Percentiles rank a stretch among this genome's conserved stretches.
Evolutionary conservation across 192 early-diverging fungal genomes (phyloP).

Genomic region (Coemansia sp.): DNA sequence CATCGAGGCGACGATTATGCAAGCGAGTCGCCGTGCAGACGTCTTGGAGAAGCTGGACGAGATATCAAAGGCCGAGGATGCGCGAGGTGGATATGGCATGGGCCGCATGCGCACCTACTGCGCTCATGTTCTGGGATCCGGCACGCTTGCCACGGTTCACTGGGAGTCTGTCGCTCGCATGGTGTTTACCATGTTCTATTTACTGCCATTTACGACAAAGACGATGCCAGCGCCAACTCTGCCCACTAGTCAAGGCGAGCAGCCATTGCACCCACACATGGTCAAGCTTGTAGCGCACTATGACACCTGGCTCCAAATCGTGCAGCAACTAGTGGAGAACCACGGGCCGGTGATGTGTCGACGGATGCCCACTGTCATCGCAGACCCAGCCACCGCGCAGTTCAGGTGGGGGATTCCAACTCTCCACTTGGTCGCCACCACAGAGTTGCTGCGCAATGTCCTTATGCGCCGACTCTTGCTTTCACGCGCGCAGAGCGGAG

Average conservation of each 20-base stretch:
- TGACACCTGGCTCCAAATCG: slow-evolving; percentile 40
- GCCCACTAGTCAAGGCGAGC: not conserved
- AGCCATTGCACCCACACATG: not conserved
- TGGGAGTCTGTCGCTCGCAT: slow-evolving; percentile 47
- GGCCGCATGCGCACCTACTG: slow-evolving; percentile 30
- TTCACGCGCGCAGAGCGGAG: not conserved
- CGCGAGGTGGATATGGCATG: slow-evolving; percentile 10
- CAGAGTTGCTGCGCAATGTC: slow-evolving; percentile 42
- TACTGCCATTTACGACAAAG: slow-evolving; percentile 41
- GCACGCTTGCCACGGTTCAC: slow-evolving; percentile 21
- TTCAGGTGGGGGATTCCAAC: slow-evolving; percentile 53
- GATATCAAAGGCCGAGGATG: slow-evolving; percentile 15
- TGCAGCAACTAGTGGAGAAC: slow-evolving; percentile 45
- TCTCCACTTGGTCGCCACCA: slow-evolving; percentile 33
- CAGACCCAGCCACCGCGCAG: slow-evolving; percentile 42
- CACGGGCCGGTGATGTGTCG: slow-evolving; percentile 38
- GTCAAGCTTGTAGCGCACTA: slow-evolving; percentile 33
- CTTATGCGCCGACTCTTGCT: slow-evolving; percentile 33
- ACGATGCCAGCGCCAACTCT: not conserved
- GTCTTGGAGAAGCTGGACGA: slow-evolving; percentile 43
- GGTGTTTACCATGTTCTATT: slow-evolving; percentile 41
- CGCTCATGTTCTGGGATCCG: slow-evolving; percentile 36
- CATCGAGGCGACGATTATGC: slow-evolving; percentile 53
- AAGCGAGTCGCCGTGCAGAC: slow-evolving; percentile 31
- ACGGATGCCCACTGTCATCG: slow-evolving; percentile 44